These are phyloP conservation scores for Bullera alba DNA, from an alignment of 768 basidiomycete genomes.

Conservation along the genomic window DNA sequence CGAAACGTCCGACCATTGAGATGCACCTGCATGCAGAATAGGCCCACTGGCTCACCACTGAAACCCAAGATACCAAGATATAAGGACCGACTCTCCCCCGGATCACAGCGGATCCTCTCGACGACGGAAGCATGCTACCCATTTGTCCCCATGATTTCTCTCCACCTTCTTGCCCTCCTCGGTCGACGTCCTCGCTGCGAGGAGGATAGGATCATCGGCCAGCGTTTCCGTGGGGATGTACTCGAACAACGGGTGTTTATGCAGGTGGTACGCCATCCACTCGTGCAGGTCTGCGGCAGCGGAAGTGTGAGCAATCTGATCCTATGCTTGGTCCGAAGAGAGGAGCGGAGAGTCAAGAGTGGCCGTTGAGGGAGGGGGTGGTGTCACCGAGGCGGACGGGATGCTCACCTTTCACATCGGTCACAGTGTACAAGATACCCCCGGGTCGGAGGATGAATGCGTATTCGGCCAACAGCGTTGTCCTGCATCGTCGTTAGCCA, in stretches of 20 bases:
- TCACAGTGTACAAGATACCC: constrained; percentile 96
- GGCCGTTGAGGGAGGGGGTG: background rate
- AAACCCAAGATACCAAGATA: no score
- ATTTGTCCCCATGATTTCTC: constrained; percentile 82
- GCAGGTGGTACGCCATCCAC: constrained; percentile 92
- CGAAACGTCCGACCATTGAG: no score
- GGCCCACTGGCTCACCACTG: no score
- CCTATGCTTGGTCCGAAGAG: no score
- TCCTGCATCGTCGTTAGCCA: constrained; percentile 43
- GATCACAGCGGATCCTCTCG: constrained; percentile 45
- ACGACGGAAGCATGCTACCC: constrained; percentile 81
- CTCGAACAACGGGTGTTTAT: constrained; percentile 79
- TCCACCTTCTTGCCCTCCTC: constrained; percentile 98
- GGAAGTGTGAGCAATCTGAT: background rate
- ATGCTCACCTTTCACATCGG: constrained; percentile 63
- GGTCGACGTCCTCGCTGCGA: constrained; percentile 63
- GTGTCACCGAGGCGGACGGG: background rate
- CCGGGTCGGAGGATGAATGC: constrained; percentile 86
- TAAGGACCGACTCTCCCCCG: no score
- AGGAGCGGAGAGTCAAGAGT: background rate
- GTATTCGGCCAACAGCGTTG: constrained; percentile 94
- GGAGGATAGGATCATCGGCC: constrained; percentile 36
- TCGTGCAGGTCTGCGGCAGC: constrained; percentile 64
- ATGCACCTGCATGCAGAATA: no score
- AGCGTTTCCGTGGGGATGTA: constrained; percentile 67